phyloP scores from a whole-genome alignment of 2,329 filamentous ascomycete genomes.

The Fusarium compactum region DNA sequence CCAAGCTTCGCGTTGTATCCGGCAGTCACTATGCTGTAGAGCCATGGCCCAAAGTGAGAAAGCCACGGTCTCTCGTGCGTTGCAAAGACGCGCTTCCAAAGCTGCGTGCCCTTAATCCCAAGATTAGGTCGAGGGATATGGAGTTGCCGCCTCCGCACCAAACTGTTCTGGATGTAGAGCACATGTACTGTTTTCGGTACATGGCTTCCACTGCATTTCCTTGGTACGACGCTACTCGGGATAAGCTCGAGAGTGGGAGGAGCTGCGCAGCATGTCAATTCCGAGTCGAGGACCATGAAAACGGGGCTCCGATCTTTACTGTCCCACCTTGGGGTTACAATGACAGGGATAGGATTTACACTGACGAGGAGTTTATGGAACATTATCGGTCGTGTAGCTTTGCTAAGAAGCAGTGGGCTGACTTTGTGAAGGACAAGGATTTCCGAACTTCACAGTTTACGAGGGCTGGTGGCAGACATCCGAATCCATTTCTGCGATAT shows the following conservation, averaged over 20 bases:
- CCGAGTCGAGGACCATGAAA: conserved; percentile 1
- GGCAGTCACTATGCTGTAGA: conserved; percentile 17
- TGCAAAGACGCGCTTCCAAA: background rate
- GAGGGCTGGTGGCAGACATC: background rate
- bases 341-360: conserved; percentile 21
- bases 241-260: background rate
- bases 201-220: conserved; percentile 17
- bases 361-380: conserved; percentile 1
- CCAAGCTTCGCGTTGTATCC: conserved; percentile 9
- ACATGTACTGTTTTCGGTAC: conserved; percentile 10
- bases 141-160: background rate
- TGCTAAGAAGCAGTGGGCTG: conserved; percentile 14
- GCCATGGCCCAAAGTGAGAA: conserved; percentile 15
- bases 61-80: conserved; percentile 10
- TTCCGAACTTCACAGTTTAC: background rate
- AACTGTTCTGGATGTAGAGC: background rate
- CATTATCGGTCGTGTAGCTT: conserved; percentile 9
- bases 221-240: background rate
- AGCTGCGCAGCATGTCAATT: conserved; percentile 33
- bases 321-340: conserved; percentile 16
- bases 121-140: background rate
- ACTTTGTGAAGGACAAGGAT: background rate
- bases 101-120: background rate
- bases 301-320: accelerated
- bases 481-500: background rate